Evolutionary conservation across 768 basidiomycete species (phyloP).

Genomic region (Daedalea quercina): DNA sequence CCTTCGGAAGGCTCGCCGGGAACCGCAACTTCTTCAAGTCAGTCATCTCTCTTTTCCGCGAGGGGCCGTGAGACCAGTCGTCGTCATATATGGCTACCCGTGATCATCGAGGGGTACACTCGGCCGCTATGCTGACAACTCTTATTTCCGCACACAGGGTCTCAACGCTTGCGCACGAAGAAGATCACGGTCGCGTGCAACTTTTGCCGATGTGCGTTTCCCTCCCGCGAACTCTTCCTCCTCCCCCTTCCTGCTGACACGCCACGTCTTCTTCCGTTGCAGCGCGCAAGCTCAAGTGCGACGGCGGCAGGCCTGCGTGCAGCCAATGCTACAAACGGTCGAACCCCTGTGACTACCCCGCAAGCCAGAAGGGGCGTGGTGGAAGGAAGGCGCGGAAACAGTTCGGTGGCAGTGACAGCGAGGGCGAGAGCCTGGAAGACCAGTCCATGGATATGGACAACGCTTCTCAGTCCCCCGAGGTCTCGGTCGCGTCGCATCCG

Average conservation of each 20-base stretch:
- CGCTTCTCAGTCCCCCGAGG: slow-evolving; percentile 51
- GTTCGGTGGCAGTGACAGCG: slow-evolving; percentile 35
- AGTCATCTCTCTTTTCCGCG: slow-evolving; percentile 18
- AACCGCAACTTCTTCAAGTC: slow-evolving; percentile 31
- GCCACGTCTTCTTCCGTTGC: slow-evolving; percentile 13
- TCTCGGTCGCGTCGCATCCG: slow-evolving; percentile 15
- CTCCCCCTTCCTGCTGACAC: slow-evolving; percentile 6
- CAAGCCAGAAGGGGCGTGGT: slow-evolving; percentile 64
- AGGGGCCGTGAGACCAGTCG: neutral
- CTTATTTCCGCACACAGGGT: slow-evolving; percentile 31
- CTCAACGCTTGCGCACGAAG: slow-evolving; percentile 65
- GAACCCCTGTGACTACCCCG: slow-evolving; percentile 76
- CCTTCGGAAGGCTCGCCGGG: slow-evolving; percentile 22
- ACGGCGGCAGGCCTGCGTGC: slow-evolving; percentile 79
- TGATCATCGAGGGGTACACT: neutral
- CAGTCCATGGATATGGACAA: slow-evolving; percentile 34
- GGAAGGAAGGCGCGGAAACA: slow-evolving; percentile 44
- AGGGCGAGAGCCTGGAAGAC: slow-evolving; percentile 47
- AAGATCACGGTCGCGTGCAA: slow-evolving; percentile 89
- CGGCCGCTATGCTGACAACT: slow-evolving; percentile 15
- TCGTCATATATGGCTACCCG: slow-evolving; percentile 2
- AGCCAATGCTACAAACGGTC: slow-evolving; percentile 75
- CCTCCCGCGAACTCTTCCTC: slow-evolving; percentile 3
- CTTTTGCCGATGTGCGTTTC: slow-evolving; percentile 77
- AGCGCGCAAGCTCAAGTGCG: slow-evolving; percentile 88